Evolutionary conservation across 495 filamentous ascomycete genomes (phyloP).

Genomic region (Lindgomyces ingoldianus): DNA sequence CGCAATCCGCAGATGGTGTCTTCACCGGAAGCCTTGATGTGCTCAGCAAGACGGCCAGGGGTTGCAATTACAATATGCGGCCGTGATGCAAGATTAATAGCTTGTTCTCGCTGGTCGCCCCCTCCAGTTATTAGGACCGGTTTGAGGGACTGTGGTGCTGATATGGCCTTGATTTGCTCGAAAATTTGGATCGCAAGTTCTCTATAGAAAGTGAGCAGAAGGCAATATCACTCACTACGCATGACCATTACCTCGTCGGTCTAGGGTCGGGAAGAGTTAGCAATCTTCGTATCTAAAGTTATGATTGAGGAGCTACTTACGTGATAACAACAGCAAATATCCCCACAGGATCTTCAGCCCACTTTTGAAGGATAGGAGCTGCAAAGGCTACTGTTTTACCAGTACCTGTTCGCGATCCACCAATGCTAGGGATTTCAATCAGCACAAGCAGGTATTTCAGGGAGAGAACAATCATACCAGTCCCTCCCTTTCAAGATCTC

Average conservation of each 20-base stretch:
- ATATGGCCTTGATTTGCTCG: slow-evolving; percentile 92
- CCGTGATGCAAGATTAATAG: slow-evolving; percentile 72
- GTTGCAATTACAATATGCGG: slow-evolving; percentile 95
- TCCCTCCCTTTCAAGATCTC: slow-evolving; percentile 86
- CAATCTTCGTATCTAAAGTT: neutral
- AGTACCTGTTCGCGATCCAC: slow-evolving; percentile 91
- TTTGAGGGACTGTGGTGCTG: slow-evolving; percentile 80
- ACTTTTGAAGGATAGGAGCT: slow-evolving; percentile 87
- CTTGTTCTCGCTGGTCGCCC: slow-evolving; percentile 88
- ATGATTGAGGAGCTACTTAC: slow-evolving; percentile 44
- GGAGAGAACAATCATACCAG: slow-evolving; percentile 48
- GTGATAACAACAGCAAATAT: slow-evolving; percentile 90
- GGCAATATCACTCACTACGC: no score
- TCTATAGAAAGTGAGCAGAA: slow-evolving; percentile 46
- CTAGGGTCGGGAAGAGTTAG: neutral
- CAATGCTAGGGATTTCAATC: slow-evolving; percentile 55
- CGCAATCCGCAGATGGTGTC: slow-evolving; percentile 82
- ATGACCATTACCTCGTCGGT: neutral
- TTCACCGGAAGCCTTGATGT: slow-evolving; percentile 83
- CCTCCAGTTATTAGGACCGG: slow-evolving; percentile 85
- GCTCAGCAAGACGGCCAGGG: slow-evolving; percentile 89
- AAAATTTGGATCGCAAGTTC: slow-evolving; percentile 95
- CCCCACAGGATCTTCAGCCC: slow-evolving; percentile 87
- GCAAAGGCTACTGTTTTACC: slow-evolving; percentile 98
- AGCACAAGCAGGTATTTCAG: neutral